Evolutionary conservation across 164 flowering plant species (phyloP).

Genomic region (Brasenia schreberi): DNA sequence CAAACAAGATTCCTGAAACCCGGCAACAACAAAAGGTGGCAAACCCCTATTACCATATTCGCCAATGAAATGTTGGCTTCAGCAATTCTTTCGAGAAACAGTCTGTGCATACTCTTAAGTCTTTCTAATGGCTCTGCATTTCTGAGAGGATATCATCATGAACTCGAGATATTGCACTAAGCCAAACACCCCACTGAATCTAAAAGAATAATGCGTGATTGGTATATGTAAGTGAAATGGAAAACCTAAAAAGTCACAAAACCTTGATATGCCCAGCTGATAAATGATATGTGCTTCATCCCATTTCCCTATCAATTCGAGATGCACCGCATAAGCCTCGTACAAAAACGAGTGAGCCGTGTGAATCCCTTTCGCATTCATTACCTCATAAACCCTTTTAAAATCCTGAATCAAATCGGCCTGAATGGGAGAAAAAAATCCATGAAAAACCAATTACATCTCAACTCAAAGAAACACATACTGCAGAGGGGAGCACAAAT

Average conservation of each 20-base stretch:
- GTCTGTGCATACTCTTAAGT: slow-evolving; percentile 40
- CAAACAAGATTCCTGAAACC: no score
- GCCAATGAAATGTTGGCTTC: slow-evolving; percentile 3
- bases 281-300: slow-evolving; percentile 50
- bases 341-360: slow-evolving; percentile 39
- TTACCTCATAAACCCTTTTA: slow-evolving; percentile 33
- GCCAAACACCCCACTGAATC: not conserved
- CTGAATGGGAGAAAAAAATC: slow-evolving; percentile 18
- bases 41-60: not conserved
- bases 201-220: not conserved
- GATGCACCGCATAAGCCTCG: slow-evolving; percentile 46
- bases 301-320: slow-evolving; percentile 59
- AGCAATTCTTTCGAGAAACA: slow-evolving; percentile 44
- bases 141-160: slow-evolving; percentile 13
- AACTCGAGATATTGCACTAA: not conserved
- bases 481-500: not conserved
- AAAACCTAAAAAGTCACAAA: not conserved
- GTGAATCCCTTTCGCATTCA: slow-evolving; percentile 43
- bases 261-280: slow-evolving; percentile 70
- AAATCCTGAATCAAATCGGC: slow-evolving; percentile 45
- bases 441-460: not conserved
- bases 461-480: not conserved
- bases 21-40: no score
- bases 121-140: slow-evolving; percentile 58
- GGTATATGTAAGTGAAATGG: not conserved